Base-by-base conservation (phyloP, 805 yeast genomes). In the Candida chauliodis region DNA sequence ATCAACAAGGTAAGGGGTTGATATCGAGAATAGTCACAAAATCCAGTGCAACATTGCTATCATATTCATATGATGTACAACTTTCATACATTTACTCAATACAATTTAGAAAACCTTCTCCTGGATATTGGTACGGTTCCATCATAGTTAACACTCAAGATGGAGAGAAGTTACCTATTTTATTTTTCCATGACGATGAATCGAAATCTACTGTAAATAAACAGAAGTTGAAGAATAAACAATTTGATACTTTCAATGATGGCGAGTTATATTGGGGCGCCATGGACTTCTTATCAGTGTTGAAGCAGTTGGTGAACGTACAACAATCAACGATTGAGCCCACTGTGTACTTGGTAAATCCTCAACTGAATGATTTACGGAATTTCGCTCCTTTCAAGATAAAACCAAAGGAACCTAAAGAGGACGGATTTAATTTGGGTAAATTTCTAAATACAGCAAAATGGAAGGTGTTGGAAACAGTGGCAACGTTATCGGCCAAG, bases 71-170 rank as follows among this genome's bases (percentile, higher is more conserved):
- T 61, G 75, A 83, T 3, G 56, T 82, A 15, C 73, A 79, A 13
- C 56, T 85, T 20, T 55, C 75, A 25, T 73, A 72, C 42, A 54
- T 91, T 4, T 91, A 79, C 57, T 84, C 95, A 18, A 70, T 93
- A 28, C 95, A 90, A 57, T 75, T 83, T 9, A 72, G 97, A 38
- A 81, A 81, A 2, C 97, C 96, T 5, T 79, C 89, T 2, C 65
- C 78, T 11, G 95, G 90, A 2, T 81, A 89, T 79, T 91, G 97
- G 96, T 78, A 76, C 61, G 99, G 99, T 0, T 85, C 96, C 0
- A 64, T 91, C 11, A 66, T 88, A 2, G 59, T 93, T 20, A 82
- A 87, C 58, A 76, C 91, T 1, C 75, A 76, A 46, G 64, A 77
- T 64, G 78, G 78, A 7, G 83, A 78, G 39, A 77, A 79, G 30